Percentiles rank a stretch among this genome's conserved stretches.
These are phyloP conservation scores for Zymoseptoria crescenta DNA, from an alignment of 2,329 filamentous ascomycete genomes.

Conservation along the genomic window DNA sequence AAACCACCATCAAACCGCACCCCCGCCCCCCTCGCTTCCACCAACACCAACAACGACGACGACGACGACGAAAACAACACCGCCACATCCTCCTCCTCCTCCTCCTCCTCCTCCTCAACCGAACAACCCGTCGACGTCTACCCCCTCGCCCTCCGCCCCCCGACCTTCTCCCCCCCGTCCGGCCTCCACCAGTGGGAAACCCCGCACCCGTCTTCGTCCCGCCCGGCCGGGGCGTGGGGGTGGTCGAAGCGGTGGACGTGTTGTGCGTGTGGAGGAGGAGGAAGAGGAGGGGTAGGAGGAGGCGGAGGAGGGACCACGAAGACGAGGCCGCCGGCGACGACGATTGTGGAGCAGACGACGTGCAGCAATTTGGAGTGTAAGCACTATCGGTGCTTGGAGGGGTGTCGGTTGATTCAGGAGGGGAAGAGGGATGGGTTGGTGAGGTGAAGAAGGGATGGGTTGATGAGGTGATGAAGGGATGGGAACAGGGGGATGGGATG, in stretches of 20 bases:
- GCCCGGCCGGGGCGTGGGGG: slow-evolving; percentile 15
- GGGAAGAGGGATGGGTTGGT: not conserved
- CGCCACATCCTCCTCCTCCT: not conserved
- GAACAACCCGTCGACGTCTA: not conserved
- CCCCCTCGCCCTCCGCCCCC: slow-evolving; percentile 12
- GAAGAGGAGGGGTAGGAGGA: too few species aligned
- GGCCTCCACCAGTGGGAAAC: slow-evolving; percentile 14
- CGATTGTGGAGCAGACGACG: slow-evolving; percentile 25
- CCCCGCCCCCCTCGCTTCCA: too few species aligned
- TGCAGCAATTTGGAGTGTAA: slow-evolving; percentile 21
- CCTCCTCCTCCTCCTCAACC: not conserved
- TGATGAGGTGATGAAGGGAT: not conserved
- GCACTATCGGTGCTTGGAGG: slow-evolving; percentile 20
- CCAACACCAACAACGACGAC: too few species aligned
- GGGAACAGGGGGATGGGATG: not conserved
- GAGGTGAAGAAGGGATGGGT: not conserved
- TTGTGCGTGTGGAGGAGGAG: slow-evolving; percentile 17
- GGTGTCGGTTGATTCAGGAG: slow-evolving; percentile 5
- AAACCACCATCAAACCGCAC: too few species aligned
- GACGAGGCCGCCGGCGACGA: slow-evolving; percentile 8
- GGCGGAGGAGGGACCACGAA: too few species aligned
- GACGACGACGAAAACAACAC: not conserved
- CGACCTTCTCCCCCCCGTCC: slow-evolving; percentile 6
- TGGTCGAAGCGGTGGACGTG: slow-evolving; percentile 24
- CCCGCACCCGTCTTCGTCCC: slow-evolving; percentile 7